phyloP scores from a whole-genome alignment of 164 flowering plant species.

The Euptelea pleiosperma region DNA sequence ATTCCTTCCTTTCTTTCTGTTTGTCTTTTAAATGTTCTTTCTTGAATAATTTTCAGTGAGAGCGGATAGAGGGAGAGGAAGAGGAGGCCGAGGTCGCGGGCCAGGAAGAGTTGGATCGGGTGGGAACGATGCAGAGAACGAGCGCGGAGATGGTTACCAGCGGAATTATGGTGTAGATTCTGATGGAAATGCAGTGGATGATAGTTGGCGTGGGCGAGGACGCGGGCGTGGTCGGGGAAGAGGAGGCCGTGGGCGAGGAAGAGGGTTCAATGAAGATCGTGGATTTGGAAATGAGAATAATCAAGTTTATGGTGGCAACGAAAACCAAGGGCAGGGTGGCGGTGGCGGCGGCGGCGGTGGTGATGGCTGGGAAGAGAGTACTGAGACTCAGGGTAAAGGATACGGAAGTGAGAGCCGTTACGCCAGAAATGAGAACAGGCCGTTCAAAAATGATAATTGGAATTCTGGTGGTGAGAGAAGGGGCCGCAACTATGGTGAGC shows the following conservation, averaged over 20 bases:
- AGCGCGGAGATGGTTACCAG: slow-evolving; percentile 15
- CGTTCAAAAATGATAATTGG: slow-evolving; percentile 8
- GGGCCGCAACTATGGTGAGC: slow-evolving; percentile 19
- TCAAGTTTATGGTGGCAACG: slow-evolving; percentile 11
- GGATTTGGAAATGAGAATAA: slow-evolving; percentile 15
- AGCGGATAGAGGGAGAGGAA: slow-evolving; percentile 23
- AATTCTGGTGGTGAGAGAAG: slow-evolving; percentile 11
- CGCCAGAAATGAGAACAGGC: slow-evolving; percentile 14
- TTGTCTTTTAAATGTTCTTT: too few relatives aligned
- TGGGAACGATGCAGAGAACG: slow-evolving; percentile 15
- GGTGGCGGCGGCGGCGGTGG: not conserved
- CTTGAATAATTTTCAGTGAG: slow-evolving; percentile 13
- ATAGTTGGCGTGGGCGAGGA: slow-evolving; percentile 15
- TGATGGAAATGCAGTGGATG: slow-evolving; percentile 11
- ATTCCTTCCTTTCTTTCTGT: not conserved
- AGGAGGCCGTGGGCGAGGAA: slow-evolving; percentile 21
- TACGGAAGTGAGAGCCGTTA: slow-evolving; percentile 11
- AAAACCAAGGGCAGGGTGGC: slow-evolving; percentile 6
- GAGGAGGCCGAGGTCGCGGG: slow-evolving; percentile 23
- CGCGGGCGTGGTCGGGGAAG: slow-evolving; percentile 21
- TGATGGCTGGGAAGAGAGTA: slow-evolving; percentile 17
- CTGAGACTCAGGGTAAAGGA: slow-evolving; percentile 5
- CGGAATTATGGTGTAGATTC: slow-evolving; percentile 15
- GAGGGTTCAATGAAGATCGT: slow-evolving; percentile 21
- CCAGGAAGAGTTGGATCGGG: slow-evolving; percentile 10